Evolutionary conservation across 768 basidiomycete genomes (phyloP).

Genomic region (Clitopilus passeckerianus): DNA sequence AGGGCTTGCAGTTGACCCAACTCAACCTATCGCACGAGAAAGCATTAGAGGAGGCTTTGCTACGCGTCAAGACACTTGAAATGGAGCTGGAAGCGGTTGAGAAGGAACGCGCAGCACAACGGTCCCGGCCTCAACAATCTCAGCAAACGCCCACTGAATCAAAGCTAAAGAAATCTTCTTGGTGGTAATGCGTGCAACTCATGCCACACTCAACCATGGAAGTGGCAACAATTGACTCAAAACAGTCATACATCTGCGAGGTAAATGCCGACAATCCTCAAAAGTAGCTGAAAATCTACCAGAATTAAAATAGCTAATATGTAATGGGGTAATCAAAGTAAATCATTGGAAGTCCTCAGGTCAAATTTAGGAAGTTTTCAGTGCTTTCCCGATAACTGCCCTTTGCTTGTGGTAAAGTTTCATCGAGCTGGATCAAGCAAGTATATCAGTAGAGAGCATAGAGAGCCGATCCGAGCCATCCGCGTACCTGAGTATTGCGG

Average conservation of each 20-base stretch:
- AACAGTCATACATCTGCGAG: not conserved
- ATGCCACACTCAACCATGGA: not conserved
- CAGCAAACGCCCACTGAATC: not conserved
- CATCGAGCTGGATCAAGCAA: slow-evolving; percentile 41
- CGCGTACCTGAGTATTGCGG: slow-evolving; percentile 69
- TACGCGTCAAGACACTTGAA: slow-evolving; percentile 52
- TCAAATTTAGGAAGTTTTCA: slow-evolving; percentile 6
- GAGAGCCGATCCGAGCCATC: not conserved
- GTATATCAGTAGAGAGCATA: slow-evolving; percentile 6
- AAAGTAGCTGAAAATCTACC: not conserved
- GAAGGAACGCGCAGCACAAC: slow-evolving; percentile 17
- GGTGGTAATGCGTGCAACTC: slow-evolving; percentile 10
- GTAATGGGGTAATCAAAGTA: not conserved
- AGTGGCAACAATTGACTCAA: not conserved
- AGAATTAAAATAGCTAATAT: not conserved
- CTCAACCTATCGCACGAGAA: slow-evolving; percentile 65
- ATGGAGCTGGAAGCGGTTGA: slow-evolving; percentile 46
- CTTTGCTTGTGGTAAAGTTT: slow-evolving; percentile 76
- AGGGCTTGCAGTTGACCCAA: slow-evolving; percentile 68
- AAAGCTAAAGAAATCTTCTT: slow-evolving; percentile 9
- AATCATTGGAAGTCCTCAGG: slow-evolving; percentile 5
- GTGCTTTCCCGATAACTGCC: slow-evolving; percentile 52
- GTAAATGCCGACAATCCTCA: not conserved
- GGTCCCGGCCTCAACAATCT: slow-evolving; percentile 2
- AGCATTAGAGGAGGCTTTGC: slow-evolving; percentile 57